Evolutionary conservation across 2,329 filamentous ascomycete species (phyloP).

Genomic region (Fusarium newnesense): DNA sequence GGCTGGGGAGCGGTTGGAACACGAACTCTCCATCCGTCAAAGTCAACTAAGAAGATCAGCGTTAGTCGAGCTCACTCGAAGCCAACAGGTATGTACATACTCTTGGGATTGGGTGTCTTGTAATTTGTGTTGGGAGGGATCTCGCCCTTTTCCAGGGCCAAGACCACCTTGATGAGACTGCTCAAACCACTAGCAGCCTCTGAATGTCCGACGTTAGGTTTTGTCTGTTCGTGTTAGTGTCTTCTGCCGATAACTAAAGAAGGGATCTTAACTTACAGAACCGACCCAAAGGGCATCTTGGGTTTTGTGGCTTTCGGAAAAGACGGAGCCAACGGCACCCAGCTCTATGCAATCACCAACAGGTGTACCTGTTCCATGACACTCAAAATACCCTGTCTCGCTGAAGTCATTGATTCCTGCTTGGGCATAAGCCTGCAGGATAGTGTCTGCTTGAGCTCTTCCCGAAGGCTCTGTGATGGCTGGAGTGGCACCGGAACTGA

Average conservation of each 20-base stretch:
- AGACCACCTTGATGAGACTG: conserved; percentile 42
- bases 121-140: conserved; percentile 44
- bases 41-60: conserved; percentile 18
- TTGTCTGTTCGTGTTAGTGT: conserved; percentile 39
- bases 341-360: conserved; percentile 46
- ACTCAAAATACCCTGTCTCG: conserved; percentile 45
- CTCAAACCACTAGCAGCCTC: conserved; percentile 45
- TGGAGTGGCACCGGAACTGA: conserved; percentile 55
- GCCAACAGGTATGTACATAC: neutral
- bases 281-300: conserved; percentile 53
- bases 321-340: conserved; percentile 48
- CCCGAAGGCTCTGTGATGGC: conserved; percentile 64
- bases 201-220: conserved; percentile 44
- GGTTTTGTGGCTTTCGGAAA: conserved; percentile 36
- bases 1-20: conserved; percentile 34
- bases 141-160: conserved; percentile 41
- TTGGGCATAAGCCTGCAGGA: conserved; percentile 41
- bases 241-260: rapidly evolving
- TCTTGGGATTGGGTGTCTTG: conserved; percentile 41
- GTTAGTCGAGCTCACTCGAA: conserved; percentile 5
- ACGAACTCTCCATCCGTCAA: conserved; percentile 39
- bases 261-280: conserved; percentile 51
- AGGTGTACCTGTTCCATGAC: conserved; percentile 46
- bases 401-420: conserved; percentile 34
- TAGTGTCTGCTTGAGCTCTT: conserved; percentile 53